Percentiles rank a stretch among this genome's conserved stretches.
Conservation (phyloP, 73 alveolate species). For the Paramecium sexaurelia region DNA sequence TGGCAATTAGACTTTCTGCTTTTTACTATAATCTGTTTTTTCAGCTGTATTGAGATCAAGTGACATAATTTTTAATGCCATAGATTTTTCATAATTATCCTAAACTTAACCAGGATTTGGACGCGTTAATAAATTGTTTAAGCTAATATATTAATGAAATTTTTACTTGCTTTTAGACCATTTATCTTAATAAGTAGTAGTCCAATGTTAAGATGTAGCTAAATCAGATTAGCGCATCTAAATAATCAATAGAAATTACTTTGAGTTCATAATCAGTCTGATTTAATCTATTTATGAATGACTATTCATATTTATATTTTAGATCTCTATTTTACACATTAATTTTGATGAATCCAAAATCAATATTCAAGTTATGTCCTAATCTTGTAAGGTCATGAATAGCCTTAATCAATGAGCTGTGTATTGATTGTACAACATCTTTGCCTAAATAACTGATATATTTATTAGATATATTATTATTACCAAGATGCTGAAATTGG, state of each 20-base stretch:
- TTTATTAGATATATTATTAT: not conserved
- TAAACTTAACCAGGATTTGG: conserved; percentile 51
- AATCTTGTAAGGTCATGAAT: conserved; percentile 55
- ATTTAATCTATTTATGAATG: conserved; percentile 52
- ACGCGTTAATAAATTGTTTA: conserved; percentile 43
- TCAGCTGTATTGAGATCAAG: conserved; percentile 68
- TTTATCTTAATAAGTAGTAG: conserved; percentile 58
- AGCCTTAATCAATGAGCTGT: conserved; percentile 50
- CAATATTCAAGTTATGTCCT: conserved; percentile 57
- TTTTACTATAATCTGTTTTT: conserved; percentile 55
- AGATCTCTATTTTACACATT: conserved; percentile 52
- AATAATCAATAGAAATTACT: not conserved
- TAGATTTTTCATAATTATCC: conserved; percentile 57
- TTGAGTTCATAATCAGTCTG: conserved; percentile 53
- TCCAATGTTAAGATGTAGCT: conserved; percentile 68
- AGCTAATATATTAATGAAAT: not conserved
- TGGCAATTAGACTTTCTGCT: conserved; percentile 1
- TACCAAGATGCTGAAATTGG: conserved; percentile 70
- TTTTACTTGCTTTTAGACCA: conserved; percentile 55
- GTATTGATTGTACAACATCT: conserved; percentile 61
- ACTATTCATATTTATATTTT: conserved; percentile 51
- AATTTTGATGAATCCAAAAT: conserved; percentile 60
- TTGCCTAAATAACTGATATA: conserved; percentile 56
- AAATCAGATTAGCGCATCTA: conserved; percentile 65
- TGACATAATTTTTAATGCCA: conserved; percentile 67